A percentile compares a stretch with the other conserved stretches of the same genome.
Conservation (phyloP, 805 yeast species). For the Schwanniomyces sp. region DNA sequence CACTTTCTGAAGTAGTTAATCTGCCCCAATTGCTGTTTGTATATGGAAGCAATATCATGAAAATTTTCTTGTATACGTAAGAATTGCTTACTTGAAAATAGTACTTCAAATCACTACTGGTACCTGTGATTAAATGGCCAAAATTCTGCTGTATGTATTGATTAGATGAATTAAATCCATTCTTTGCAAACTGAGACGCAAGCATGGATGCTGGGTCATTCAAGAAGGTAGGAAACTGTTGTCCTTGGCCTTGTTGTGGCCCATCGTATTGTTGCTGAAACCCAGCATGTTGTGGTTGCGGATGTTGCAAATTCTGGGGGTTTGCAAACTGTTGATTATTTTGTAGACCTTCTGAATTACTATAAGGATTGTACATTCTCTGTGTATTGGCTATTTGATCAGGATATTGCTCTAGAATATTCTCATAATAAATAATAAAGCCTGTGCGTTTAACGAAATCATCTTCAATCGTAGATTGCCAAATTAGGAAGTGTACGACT, state of each 20-base stretch:
- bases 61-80: constrained; percentile 75
- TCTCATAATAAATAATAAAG: background rate
- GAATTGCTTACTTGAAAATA: constrained; percentile 91
- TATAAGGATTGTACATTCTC: constrained; percentile 42
- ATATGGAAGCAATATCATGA: constrained; percentile 82
- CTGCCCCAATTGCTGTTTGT: constrained; percentile 82
- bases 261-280: constrained; percentile 11
- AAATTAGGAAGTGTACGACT: constrained; percentile 2
- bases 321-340: constrained; percentile 24
- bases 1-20: constrained; percentile 21
- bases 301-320: constrained; percentile 27
- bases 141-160: constrained; percentile 75
- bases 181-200: constrained; percentile 86
- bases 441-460: background rate
- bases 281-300: constrained; percentile 23
- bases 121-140: constrained; percentile 47
- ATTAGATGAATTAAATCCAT: constrained; percentile 79
- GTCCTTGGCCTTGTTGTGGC: constrained; percentile 1
- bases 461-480: constrained; percentile 4
- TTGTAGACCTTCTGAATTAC: constrained; percentile 19
- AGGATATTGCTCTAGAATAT: background rate
- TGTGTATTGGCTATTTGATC: background rate
- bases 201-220: constrained; percentile 78
- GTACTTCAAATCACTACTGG: constrained; percentile 60
- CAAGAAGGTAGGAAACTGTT: constrained; percentile 43